Evolutionary conservation across 108 stramenopile species (phyloP), one percentile per base, ranked within the genome.

Genomic region (Cylindrotheca closterium): DNA sequence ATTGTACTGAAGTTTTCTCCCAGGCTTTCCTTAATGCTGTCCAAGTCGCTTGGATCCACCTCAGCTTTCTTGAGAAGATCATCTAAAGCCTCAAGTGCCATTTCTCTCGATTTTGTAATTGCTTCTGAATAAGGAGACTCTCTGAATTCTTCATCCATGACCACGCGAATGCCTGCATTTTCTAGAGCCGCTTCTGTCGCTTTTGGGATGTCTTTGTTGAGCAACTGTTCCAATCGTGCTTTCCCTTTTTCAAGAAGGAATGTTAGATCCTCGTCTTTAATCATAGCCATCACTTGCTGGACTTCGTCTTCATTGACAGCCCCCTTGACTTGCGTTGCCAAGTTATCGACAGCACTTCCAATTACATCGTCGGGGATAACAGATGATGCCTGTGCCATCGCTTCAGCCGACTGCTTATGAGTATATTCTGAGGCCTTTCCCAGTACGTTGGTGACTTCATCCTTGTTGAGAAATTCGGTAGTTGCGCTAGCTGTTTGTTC

Each of bases 231-330:
- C 61, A 94, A 67, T 30, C 88, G 78, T 50, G 75, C 73, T 50
- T 70, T 70, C 31, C 87, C 84, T 30, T 77, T 85, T 60, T 78
- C 65, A 24, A 94, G 65, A 21, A 94, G 37, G 1, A 74, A 75
- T 5, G 87, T 87, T 55, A 94, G 66, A 58, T 91, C 86, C 56
- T 94, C 89, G 63, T 88, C 86, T 53, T 88, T 88, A 24, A 94
- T 66, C 85, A 94, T 89, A 58, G 67, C 52, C 46, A 87, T 71
- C 22, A 94, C 51, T 70, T 85, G 74, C 47, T 83, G 69, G 21
- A 89, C 61, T 64, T 89, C 77, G 24, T 83, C 42, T 33, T 78
- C 73, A 19, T 67, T 72, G 30, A 69, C 56, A 0, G 58, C 65
- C 19, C 59, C 24, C 34, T 56, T 75, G 26, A 71, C 70, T 59